These are phyloP conservation scores for Mycena maculata DNA, from an alignment of 768 basidiomycete species.

Conservation along the genomic window DNA sequence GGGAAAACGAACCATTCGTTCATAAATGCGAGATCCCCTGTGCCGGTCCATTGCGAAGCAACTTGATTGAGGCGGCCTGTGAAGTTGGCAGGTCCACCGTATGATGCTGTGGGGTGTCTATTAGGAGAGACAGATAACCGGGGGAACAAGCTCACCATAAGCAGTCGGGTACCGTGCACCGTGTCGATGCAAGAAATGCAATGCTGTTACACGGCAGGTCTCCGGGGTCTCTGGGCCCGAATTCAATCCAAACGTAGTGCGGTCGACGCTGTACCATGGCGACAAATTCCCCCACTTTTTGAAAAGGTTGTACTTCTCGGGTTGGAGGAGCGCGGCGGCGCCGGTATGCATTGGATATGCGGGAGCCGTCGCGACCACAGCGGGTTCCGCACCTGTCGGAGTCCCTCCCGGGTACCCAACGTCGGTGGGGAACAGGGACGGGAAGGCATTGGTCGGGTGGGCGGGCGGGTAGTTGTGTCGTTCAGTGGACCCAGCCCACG, in stretches of 20 bases:
- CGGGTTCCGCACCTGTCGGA: slow-evolving; percentile 84
- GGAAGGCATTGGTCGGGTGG: slow-evolving; percentile 77
- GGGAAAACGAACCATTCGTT: slow-evolving; percentile 75
- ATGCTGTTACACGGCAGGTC: slow-evolving; percentile 75
- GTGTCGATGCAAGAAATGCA: slow-evolving; percentile 86
- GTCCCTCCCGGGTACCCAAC: slow-evolving; percentile 84
- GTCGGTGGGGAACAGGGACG: slow-evolving; percentile 79
- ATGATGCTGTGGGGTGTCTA: slow-evolving; percentile 55
- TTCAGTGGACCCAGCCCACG: slow-evolving; percentile 79
- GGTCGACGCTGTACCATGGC: slow-evolving; percentile 84
- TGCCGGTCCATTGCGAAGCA: slow-evolving; percentile 71
- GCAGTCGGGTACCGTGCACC: slow-evolving; percentile 81
- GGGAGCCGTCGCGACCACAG: slow-evolving; percentile 77
- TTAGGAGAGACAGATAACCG: background rate
- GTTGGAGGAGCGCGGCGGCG: slow-evolving; percentile 71
- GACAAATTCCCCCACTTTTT: slow-evolving; percentile 87
- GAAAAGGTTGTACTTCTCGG: slow-evolving; percentile 73
- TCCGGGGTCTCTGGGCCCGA: slow-evolving; percentile 77
- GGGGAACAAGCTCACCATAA: slow-evolving; percentile 58
- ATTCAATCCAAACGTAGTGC: slow-evolving; percentile 76
- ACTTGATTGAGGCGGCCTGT: slow-evolving; percentile 64
- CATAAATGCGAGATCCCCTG: slow-evolving; percentile 77
- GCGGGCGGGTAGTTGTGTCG: slow-evolving; percentile 78
- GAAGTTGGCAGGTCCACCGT: slow-evolving; percentile 72
- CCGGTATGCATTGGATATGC: slow-evolving; percentile 83